A percentile compares a stretch with the other conserved stretches of the same genome.
Conservation (phyloP, 2,329 filamentous ascomycete species). For the Gaeumannomyces tritici region DNA sequence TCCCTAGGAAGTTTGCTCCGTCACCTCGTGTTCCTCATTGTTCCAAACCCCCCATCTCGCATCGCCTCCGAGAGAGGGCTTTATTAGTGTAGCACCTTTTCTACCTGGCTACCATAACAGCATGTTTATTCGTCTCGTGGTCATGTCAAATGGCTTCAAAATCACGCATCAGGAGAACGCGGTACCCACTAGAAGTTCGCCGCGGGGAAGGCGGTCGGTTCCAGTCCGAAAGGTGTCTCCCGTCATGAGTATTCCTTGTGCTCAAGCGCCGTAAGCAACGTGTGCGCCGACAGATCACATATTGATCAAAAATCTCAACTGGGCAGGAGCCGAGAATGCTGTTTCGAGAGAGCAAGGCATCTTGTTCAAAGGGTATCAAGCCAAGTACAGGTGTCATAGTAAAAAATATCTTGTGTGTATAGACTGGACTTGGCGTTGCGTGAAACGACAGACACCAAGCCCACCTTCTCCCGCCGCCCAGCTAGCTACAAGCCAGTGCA, state of each 20-base stretch:
- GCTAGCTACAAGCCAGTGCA: neutral
- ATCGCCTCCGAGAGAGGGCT: too few relatives aligned
- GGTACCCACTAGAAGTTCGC: neutral
- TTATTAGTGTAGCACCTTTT: too few relatives aligned
- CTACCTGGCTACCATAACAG: too few relatives aligned
- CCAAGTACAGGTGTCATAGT: neutral
- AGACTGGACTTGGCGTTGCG: neutral
- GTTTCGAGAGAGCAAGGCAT: neutral
- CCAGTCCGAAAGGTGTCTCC: neutral
- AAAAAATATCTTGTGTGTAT: neutral
- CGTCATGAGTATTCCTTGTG: neutral
- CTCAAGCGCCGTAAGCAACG: neutral
- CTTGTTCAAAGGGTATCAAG: neutral
- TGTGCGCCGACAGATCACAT: neutral
- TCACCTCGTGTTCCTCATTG: too few relatives aligned
- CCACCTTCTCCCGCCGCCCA: too few relatives aligned
- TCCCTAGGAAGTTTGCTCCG: too few relatives aligned
- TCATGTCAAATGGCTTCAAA: neutral
- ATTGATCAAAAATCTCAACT: neutral
- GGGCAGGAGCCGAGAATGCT: neutral
- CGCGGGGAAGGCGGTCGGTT: neutral
- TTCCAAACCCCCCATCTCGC: too few relatives aligned
- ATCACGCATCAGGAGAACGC: neutral
- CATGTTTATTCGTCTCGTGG: neutral
- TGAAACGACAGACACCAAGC: neutral